These are phyloP conservation scores for Spiraea crenata DNA, from an alignment of 331 rosid genomes.

Conservation along the genomic window DNA sequence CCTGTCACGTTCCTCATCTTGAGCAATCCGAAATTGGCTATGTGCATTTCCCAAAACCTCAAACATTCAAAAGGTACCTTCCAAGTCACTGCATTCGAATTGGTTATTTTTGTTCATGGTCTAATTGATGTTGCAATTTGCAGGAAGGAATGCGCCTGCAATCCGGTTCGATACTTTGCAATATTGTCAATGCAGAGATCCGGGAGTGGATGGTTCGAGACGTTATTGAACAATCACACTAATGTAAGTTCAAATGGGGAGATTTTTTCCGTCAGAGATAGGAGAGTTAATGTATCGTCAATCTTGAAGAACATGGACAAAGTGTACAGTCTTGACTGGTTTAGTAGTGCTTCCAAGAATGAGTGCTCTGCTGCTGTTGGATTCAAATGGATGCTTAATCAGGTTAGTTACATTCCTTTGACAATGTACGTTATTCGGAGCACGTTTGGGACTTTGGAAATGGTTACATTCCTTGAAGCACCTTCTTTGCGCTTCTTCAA, in stretches of 20 bases:
- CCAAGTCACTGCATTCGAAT: no score
- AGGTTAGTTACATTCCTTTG: no score
- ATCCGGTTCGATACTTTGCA: constrained; percentile 33
- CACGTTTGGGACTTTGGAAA: no score
- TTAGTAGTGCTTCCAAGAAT: constrained; percentile 35
- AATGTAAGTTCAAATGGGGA: constrained; percentile 38
- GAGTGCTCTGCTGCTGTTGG: constrained; percentile 35
- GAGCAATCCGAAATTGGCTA: constrained; percentile 43
- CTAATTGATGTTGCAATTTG: not conserved
- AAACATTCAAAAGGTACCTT: constrained; percentile 47
- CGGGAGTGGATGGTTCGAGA: constrained; percentile 44
- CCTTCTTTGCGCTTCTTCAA: no score
- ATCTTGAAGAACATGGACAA: constrained; percentile 33
- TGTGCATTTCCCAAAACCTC: constrained; percentile 62
- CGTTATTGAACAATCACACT: constrained; percentile 29
- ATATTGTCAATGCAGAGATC: constrained; percentile 44
- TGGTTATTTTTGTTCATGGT: no score
- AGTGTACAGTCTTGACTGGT: constrained; percentile 37
- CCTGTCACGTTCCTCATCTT: constrained; percentile 33
- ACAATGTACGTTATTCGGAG: no score
- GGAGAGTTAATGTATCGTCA: constrained; percentile 28
- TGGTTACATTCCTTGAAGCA: no score
- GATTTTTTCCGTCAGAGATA: constrained; percentile 21
- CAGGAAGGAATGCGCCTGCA: constrained; percentile 35
- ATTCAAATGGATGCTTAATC: constrained; percentile 37